Evolutionary conservation across 176 grass and related monocot species (phyloP).

Genomic region (Juncus inflexus): DNA sequence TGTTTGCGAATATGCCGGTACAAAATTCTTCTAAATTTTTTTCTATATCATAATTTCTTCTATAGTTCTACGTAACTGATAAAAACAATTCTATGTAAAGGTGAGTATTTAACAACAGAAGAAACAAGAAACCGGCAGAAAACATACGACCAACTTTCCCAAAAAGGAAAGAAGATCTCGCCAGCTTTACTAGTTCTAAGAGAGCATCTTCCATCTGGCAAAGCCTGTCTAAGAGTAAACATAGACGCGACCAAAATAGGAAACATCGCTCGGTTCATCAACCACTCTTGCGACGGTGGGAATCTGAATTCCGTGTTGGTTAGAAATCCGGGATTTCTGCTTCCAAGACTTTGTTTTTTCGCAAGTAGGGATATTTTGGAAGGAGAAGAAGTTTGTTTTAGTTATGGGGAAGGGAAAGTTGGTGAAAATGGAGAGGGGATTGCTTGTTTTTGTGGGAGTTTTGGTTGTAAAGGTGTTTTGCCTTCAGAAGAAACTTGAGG

Average conservation of each 20-base stretch:
- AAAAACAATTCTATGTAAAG: slow-evolving; percentile 24
- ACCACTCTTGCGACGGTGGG: slow-evolving; percentile 92
- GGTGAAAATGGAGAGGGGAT: slow-evolving; percentile 28
- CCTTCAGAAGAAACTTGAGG: slow-evolving; percentile 80
- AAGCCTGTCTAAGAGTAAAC: slow-evolving; percentile 75
- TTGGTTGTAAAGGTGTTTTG: slow-evolving; percentile 48
- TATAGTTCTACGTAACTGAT: background rate
- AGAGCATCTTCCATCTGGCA: slow-evolving; percentile 82
- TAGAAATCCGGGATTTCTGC: slow-evolving; percentile 52
- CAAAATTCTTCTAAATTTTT: slow-evolving; percentile 5
- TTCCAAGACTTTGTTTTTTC: slow-evolving; percentile 88
- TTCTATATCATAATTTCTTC: background rate
- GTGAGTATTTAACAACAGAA: slow-evolving; percentile 72
- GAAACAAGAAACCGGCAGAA: slow-evolving; percentile 53
- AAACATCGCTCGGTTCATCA: slow-evolving; percentile 78
- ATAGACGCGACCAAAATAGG: slow-evolving; percentile 78
- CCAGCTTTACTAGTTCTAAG: slow-evolving; percentile 70
- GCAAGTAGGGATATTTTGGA: slow-evolving; percentile 47
- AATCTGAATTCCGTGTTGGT: slow-evolving; percentile 71
- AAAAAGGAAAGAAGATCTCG: slow-evolving; percentile 40
- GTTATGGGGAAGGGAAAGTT: slow-evolving; percentile 50
- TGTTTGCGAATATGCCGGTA: slow-evolving; percentile 84
- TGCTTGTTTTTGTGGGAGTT: slow-evolving; percentile 63
- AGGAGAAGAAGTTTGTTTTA: slow-evolving; percentile 66
- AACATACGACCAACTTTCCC: slow-evolving; percentile 68